A percentile compares a stretch with the other conserved stretches of the same genome.
These are phyloP conservation scores for Mortierella sp. DNA, from an alignment of 371 early-diverging fungal genomes.

Conservation along the genomic window DNA sequence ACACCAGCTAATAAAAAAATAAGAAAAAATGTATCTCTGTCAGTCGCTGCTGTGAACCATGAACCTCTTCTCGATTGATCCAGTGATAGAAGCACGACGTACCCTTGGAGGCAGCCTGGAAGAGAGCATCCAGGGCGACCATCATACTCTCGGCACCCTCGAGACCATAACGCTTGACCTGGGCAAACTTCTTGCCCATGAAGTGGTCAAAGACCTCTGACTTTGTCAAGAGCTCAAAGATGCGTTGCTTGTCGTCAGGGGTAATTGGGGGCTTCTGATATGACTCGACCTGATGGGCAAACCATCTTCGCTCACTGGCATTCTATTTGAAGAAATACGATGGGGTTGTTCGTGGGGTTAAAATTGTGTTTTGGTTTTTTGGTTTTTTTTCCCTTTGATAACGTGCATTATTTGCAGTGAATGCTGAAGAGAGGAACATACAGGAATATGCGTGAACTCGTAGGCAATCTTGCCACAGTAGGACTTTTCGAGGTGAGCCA, in stretches of 20 bases:
- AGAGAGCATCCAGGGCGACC: constrained; percentile 90
- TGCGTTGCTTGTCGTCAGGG: constrained; percentile 77
- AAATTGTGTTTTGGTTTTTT: too few species aligned
- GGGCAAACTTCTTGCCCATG: constrained; percentile 95
- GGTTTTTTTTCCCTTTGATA: not conserved
- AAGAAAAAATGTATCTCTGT: not conserved
- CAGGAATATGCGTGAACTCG: constrained; percentile 95
- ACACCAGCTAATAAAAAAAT: constrained; percentile 70
- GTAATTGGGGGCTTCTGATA: constrained; percentile 70
- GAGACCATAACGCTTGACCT: constrained; percentile 96
- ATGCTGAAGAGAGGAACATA: constrained; percentile 37
- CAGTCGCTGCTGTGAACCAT: not conserved
- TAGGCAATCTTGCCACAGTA: constrained; percentile 94
- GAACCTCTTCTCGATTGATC: not conserved
- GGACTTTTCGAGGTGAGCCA: constrained; percentile 78
- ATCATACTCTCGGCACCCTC: constrained; percentile 99
- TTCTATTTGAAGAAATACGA: constrained; percentile 61
- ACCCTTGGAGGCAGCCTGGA: constrained; percentile 74
- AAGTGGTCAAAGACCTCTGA: constrained; percentile 97
- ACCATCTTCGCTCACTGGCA: constrained; percentile 91
- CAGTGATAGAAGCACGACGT: not conserved
- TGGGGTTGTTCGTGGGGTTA: not conserved
- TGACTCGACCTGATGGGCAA: constrained; percentile 89
- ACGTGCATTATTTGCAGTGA: not conserved
- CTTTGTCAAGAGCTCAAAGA: constrained; percentile 80